These are phyloP conservation scores for Quercus mongolica DNA, from an alignment of 306 rosid species.

Conservation along the genomic window DNA sequence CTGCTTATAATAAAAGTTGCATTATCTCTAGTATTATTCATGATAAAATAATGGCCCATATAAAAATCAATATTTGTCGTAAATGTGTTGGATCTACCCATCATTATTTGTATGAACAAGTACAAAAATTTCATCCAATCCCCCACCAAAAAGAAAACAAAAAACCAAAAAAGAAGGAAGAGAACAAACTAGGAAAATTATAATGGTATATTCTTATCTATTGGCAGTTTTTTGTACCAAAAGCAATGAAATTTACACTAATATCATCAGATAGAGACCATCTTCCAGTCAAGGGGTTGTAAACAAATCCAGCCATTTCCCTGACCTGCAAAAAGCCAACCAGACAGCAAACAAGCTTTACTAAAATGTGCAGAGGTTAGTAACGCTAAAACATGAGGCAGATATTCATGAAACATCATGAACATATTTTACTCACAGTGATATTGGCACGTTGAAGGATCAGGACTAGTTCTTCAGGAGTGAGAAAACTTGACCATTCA, in stretches of 20 bases:
- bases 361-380: not conserved
- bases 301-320: conserved; percentile 92
- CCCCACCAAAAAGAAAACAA: too few species aligned
- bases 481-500: conserved; percentile 75
- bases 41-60: too few species aligned
- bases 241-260: conserved; percentile 76
- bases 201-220: not conserved
- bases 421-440: conserved; percentile 37
- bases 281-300: conserved; percentile 72
- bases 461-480: conserved; percentile 81
- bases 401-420: not conserved
- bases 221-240: conserved; percentile 42
- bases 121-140: too few species aligned
- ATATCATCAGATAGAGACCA: conserved; percentile 85
- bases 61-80: too few species aligned
- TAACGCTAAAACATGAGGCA: not conserved
- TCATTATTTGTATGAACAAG: too few species aligned
- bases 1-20: too few species aligned
- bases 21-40: too few species aligned
- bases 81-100: too few species aligned
- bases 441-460: conserved; percentile 70
- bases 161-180: too few species aligned
- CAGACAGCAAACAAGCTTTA: not conserved
- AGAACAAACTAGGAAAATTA: too few species aligned
- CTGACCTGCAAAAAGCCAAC: conserved; percentile 50